A percentile compares a stretch with the other conserved stretches of the same genome.
Evolutionary conservation across 2,329 filamentous ascomycete species (phyloP).

Genomic region (Nannizziopsis barbatae): DNA sequence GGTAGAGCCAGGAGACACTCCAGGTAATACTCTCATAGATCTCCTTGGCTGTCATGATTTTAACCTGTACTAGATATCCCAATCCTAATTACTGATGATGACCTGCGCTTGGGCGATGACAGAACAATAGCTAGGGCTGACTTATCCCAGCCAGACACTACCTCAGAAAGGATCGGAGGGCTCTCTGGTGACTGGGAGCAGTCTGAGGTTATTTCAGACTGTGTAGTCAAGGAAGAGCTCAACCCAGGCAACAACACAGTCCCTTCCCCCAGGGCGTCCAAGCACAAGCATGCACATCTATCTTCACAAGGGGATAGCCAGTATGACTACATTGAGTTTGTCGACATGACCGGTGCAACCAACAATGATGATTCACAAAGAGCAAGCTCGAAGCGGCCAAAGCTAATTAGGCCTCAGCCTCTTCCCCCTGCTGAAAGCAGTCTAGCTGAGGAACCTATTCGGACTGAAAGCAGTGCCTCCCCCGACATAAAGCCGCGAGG

Average conservation of each 20-base stretch:
- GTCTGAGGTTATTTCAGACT: not conserved
- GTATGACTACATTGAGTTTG: conserved; percentile 3
- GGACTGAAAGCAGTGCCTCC: conserved; percentile 6
- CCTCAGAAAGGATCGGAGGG: not conserved
- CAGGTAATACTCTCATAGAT: conserved; percentile 1
- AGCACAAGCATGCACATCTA: conserved; percentile 2
- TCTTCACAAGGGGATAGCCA: conserved; percentile 4
- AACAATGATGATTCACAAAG: not conserved
- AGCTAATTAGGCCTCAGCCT: conserved; percentile 1
- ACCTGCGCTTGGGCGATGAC: not conserved
- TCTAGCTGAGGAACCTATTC: conserved; percentile 6
- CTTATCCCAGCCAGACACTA: not conserved
- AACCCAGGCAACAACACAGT: not conserved
- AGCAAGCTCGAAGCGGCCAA: conserved; percentile 1
- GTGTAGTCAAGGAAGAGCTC: conserved; percentile 1
- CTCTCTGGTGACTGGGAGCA: conserved; percentile 1
- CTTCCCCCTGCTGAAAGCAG: not conserved
- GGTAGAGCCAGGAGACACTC: conserved; percentile 6
- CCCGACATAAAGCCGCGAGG: not conserved
- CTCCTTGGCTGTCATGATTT: not conserved
- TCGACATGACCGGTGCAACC: conserved; percentile 3
- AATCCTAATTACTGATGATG: conserved; percentile 3
- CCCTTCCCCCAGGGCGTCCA: conserved; percentile 1
- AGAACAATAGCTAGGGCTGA: not conserved
- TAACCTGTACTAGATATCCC: conserved; percentile 4